Evolutionary conservation across 129 eudicot genomes (phyloP).

Genomic region (Heracleum sosnowskyi): DNA sequence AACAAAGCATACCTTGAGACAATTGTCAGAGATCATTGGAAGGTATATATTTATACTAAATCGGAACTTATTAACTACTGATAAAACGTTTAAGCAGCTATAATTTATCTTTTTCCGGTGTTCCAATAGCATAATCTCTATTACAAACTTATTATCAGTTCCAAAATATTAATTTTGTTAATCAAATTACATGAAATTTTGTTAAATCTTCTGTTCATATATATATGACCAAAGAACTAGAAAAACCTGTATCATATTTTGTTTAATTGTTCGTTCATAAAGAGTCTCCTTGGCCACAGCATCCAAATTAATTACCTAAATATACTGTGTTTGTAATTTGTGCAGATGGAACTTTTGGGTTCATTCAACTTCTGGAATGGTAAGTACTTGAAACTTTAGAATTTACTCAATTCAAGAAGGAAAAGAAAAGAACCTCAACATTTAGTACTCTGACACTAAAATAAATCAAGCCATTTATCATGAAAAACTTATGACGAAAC

Average conservation of each 20-base stretch:
- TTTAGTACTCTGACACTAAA: no score
- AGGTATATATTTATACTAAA: conserved; percentile 23
- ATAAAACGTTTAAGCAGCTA: not conserved
- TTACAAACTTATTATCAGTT: not conserved
- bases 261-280: not conserved
- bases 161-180: not conserved
- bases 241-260: not conserved
- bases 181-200: not conserved
- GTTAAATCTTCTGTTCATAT: no score
- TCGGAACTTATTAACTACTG: not conserved
- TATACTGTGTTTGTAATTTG: conserved; percentile 2
- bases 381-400: not conserved
- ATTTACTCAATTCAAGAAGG: not conserved
- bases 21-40: conserved; percentile 48
- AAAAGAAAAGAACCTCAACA: no score
- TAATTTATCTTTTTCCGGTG: not conserved
- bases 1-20: conserved; percentile 34
- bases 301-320: not conserved
- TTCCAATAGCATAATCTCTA: not conserved
- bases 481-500: no score
- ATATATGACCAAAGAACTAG: not conserved
- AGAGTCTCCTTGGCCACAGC: not conserved
- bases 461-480: no score
- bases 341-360: conserved; percentile 55
- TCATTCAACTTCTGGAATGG: conserved; percentile 48